Conservation (phyloP, 2,329 filamentous ascomycete species). For the Pestalotiopsis sp. region DNA sequence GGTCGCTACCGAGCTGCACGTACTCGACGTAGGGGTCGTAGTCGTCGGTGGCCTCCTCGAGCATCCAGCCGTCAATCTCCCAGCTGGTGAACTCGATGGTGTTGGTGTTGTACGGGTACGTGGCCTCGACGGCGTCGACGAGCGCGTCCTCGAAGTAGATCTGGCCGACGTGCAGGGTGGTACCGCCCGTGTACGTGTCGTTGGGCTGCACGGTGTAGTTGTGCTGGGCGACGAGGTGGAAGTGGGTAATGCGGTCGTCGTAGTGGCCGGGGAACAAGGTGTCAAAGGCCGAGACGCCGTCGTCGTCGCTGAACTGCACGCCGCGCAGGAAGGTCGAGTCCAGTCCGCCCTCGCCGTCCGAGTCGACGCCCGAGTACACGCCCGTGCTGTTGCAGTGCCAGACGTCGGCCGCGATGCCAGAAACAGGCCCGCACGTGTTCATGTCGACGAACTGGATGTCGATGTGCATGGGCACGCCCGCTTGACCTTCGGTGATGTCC, state of each 20-base stretch:
- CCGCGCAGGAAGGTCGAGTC: conserved; percentile 45
- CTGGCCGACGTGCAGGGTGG: conserved; percentile 64
- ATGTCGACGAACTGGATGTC: conserved; percentile 59
- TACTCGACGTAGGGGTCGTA: conserved; percentile 13
- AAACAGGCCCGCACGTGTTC: conserved; percentile 53
- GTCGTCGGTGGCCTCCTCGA: conserved; percentile 1
- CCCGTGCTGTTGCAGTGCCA: conserved; percentile 52
- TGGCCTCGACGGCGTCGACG: conserved; percentile 32
- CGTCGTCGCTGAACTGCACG: conserved; percentile 40
- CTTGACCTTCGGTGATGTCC: conserved; percentile 49
- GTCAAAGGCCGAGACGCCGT: conserved; percentile 45
- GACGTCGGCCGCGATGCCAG: conserved; percentile 52
- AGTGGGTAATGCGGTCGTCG: conserved; percentile 46
- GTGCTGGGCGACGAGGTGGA: conserved; percentile 50
- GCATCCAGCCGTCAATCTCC: conserved; percentile 10
- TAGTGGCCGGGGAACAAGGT: conserved; percentile 50
- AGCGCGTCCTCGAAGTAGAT: conserved; percentile 67
- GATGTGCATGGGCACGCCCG: conserved; percentile 50
- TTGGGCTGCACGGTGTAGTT: conserved; percentile 40
- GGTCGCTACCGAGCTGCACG: conserved; percentile 5
- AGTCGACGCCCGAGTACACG: conserved; percentile 48
- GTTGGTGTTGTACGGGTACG: conserved; percentile 10
- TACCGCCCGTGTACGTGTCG: conserved; percentile 46
- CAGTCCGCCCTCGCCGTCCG: conserved; percentile 42
- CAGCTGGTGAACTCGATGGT: conserved; percentile 6